Conservation (phyloP, 768 basidiomycete species). For the Tephrocybe sp. region DNA sequence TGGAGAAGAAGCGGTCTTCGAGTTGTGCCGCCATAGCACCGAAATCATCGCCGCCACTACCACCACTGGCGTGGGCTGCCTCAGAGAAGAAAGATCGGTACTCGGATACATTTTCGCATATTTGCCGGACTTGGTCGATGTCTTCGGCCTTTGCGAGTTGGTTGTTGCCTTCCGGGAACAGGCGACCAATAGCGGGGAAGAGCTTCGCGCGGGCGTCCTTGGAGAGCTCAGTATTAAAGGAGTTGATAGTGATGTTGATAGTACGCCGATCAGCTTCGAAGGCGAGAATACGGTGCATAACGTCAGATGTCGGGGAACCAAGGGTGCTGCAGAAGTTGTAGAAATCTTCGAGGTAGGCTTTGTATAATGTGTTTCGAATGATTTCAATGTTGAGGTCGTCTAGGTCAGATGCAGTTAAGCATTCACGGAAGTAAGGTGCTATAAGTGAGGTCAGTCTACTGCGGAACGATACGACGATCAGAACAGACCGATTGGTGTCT, state of each 20-base stretch:
- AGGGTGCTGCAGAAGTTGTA: constrained; percentile 77
- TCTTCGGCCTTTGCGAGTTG: constrained; percentile 92
- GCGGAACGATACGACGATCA: neutral
- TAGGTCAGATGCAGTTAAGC: constrained; percentile 91
- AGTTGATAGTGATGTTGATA: constrained; percentile 99
- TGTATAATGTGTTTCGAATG: constrained; percentile 98
- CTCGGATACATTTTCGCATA: constrained; percentile 85
- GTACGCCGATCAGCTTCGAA: constrained; percentile 98
- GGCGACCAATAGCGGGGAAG: constrained; percentile 89
- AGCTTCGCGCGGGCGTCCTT: constrained; percentile 95
- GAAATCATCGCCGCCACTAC: constrained; percentile 34
- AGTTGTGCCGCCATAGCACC: constrained; percentile 58
- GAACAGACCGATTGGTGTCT: constrained; percentile 91
- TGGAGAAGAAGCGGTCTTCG: constrained; percentile 93
- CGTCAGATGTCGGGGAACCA: constrained; percentile 82
- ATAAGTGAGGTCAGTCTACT: constrained; percentile 1
- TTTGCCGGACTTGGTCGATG: constrained; percentile 85
- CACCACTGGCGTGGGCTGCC: constrained; percentile 24
- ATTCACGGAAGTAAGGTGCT: constrained; percentile 97
- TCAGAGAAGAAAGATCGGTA: constrained; percentile 87
- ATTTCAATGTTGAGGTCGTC: constrained; percentile 99
- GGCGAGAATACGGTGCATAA: constrained; percentile 88
- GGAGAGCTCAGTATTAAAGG: constrained; percentile 90
- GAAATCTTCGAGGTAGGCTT: constrained; percentile 98
- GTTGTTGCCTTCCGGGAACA: constrained; percentile 96